Conservation (phyloP, 2,329 filamentous ascomycete species). For the Aquanectria penicillioides region DNA sequence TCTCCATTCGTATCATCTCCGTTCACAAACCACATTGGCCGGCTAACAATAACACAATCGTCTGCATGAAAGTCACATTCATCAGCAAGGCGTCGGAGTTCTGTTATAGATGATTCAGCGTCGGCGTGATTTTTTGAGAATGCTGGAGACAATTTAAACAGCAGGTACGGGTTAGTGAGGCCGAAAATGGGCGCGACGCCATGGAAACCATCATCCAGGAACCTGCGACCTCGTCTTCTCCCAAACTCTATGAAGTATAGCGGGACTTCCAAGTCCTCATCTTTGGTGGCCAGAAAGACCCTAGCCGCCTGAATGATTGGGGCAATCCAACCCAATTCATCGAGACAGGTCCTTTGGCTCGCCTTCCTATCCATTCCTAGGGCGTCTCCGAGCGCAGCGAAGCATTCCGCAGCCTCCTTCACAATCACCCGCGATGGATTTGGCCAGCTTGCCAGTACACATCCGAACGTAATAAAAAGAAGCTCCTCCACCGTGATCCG, state of each 20-base stretch:
- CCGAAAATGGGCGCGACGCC: neutral
- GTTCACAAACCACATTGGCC: neutral
- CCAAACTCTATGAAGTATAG: neutral
- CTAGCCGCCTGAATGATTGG: neutral
- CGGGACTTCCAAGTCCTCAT: neutral
- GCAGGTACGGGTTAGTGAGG: neutral
- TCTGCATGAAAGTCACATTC: neutral
- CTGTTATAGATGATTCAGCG: neutral
- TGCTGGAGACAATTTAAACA: neutral
- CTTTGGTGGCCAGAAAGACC: neutral
- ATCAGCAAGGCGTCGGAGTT: neutral
- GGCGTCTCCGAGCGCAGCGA: neutral
- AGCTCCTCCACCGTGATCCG: neutral
- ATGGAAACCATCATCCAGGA: neutral
- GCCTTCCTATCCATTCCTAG: neutral
- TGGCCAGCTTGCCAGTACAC: neutral
- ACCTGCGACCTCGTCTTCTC: neutral
- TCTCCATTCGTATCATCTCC: neutral
- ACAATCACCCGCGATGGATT: neutral
- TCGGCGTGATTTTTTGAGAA: neutral
- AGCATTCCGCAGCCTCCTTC: neutral
- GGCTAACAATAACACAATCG: neutral
- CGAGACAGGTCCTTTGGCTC: neutral
- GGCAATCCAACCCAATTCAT: neutral
- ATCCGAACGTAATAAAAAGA: neutral